Conservation (phyloP, 2,329 filamentous ascomycete species). For the Geoglossum cookeanum region DNA sequence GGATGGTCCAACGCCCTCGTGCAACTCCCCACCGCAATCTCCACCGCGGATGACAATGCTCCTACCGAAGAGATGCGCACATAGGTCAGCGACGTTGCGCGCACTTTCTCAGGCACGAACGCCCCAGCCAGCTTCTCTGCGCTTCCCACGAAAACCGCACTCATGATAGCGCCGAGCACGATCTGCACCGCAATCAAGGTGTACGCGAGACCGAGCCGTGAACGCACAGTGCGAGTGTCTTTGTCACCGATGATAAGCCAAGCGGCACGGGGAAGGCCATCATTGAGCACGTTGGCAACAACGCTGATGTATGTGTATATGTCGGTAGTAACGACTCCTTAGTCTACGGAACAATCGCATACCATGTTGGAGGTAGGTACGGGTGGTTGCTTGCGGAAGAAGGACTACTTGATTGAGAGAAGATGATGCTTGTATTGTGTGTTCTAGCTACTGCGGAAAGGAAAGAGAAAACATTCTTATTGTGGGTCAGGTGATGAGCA, state of each 20-base stretch:
- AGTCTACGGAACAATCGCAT: no score
- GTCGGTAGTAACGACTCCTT: slow-evolving; percentile 47
- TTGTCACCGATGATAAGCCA: slow-evolving; percentile 52
- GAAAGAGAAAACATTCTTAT: no score
- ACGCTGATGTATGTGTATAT: slow-evolving; percentile 50
- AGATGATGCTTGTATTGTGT: no score
- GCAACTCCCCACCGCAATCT: slow-evolving; percentile 39
- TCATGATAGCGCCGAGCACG: slow-evolving; percentile 38
- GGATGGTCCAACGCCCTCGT: slow-evolving; percentile 49
- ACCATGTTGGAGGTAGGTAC: no score
- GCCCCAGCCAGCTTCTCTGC: slow-evolving; percentile 35
- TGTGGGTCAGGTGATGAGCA: no score
- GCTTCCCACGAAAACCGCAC: slow-evolving; percentile 35
- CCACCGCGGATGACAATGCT: slow-evolving; percentile 40
- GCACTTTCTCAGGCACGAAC: slow-evolving; percentile 43
- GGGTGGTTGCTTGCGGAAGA: no score
- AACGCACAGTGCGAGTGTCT: slow-evolving; percentile 28
- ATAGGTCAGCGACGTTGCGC: slow-evolving; percentile 39
- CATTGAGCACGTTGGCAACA: slow-evolving; percentile 49
- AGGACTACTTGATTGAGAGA: no score
- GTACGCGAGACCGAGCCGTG: slow-evolving; percentile 39
- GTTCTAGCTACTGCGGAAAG: no score
- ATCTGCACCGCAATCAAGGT: slow-evolving; percentile 37
- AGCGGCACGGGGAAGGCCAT: slow-evolving; percentile 47
- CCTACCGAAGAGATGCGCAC: slow-evolving; percentile 46